Evolutionary conservation across 2,329 filamentous ascomycete genomes (phyloP).

Genomic region (Hirsutella minnesotensis): DNA sequence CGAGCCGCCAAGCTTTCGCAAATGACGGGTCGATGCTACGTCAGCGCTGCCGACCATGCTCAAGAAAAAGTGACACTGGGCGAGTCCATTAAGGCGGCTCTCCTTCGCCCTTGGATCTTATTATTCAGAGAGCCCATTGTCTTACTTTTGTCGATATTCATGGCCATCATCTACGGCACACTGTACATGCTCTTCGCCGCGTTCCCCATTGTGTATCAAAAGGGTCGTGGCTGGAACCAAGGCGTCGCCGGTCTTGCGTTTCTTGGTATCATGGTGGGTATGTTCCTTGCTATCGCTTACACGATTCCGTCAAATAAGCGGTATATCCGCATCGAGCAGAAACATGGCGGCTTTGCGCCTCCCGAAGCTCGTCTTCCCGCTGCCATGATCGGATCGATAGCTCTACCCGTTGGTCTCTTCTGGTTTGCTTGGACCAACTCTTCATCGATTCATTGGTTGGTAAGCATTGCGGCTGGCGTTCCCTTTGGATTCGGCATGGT

Average conservation of each 20-base stretch:
- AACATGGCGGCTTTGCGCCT: conserved; percentile 33
- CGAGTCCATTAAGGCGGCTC: conserved; percentile 30
- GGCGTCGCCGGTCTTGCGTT: conserved; percentile 53
- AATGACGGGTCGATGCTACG: conserved; percentile 51
- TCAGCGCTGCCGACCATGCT: conserved; percentile 72
- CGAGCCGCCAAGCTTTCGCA: conserved; percentile 63
- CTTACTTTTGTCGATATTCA: conserved; percentile 72
- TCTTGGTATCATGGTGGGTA: background rate
- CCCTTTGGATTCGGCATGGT: conserved; percentile 72
- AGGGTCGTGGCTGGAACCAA: conserved; percentile 67
- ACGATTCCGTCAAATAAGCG: background rate
- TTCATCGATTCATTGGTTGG: conserved; percentile 52
- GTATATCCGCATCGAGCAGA: background rate
- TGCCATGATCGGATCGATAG: conserved; percentile 61
- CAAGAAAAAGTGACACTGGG: conserved; percentile 57
- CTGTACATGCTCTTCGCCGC: conserved; percentile 71
- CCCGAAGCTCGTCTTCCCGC: conserved; percentile 62
- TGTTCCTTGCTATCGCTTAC: background rate
- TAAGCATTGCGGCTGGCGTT: conserved; percentile 59
- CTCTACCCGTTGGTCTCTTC: conserved; percentile 50
- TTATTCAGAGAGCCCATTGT: conserved; percentile 75
- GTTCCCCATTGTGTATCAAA: conserved; percentile 59
- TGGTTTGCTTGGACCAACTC: conserved; percentile 41
- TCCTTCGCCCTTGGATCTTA: conserved; percentile 74
- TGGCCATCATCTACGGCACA: conserved; percentile 67